Evolutionary conservation across 352 stramenopile genomes (phyloP).

Genomic region (Phytophthora cryptogea): DNA sequence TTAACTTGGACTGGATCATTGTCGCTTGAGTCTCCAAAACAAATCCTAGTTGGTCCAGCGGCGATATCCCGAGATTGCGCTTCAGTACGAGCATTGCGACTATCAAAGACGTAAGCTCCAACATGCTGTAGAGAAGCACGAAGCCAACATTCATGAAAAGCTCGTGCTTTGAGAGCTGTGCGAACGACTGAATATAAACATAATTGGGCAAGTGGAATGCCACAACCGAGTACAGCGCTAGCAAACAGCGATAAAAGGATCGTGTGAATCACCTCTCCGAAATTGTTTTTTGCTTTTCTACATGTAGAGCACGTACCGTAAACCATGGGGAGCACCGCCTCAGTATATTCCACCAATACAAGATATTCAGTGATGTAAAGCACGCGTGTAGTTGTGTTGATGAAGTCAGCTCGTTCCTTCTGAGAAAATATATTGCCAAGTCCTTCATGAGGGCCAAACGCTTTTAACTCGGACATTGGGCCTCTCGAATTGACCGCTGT

Average conservation of each 20-base stretch:
- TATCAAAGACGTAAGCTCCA: constrained; percentile 17
- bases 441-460: background rate
- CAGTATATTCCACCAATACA: constrained; percentile 42
- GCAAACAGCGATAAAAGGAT: background rate
- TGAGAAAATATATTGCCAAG: constrained; percentile 10
- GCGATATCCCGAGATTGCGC: constrained; percentile 18
- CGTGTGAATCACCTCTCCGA: too few relatives aligned
- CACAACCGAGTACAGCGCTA: constrained; percentile 2
- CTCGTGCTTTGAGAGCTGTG: background rate
- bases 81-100: constrained; percentile 15
- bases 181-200: background rate
- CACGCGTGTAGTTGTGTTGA: constrained; percentile 30
- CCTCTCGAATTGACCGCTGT: background rate
- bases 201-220: constrained; percentile 6
- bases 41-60: constrained; percentile 29
- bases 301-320: constrained; percentile 30
- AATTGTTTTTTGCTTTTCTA: too few relatives aligned
- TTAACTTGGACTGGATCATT: constrained; percentile 34
- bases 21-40: constrained; percentile 25
- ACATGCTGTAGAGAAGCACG: constrained; percentile 4
- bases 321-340: constrained; percentile 37
- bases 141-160: background rate
- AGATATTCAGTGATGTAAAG: constrained; percentile 44
- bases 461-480: background rate
- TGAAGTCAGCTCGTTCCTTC: constrained; percentile 25